These are phyloP conservation scores for Tagetes erecta DNA, from an alignment of 129 eudicot genomes.

Conservation along the genomic window DNA sequence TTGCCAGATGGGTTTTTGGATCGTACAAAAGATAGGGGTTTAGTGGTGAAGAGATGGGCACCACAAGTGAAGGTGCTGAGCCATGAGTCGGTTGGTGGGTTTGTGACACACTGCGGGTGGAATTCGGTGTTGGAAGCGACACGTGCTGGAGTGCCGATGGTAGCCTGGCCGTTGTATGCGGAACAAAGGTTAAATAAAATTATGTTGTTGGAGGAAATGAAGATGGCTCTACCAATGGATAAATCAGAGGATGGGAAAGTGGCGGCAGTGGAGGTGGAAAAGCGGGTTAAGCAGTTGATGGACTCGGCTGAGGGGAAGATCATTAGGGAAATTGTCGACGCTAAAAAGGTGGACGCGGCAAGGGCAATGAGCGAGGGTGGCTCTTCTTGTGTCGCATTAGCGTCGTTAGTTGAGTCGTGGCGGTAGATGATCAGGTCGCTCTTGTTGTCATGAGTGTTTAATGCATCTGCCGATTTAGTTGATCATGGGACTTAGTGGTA, in stretches of 20 bases:
- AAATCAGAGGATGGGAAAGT: not conserved
- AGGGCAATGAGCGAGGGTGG: constrained; percentile 6
- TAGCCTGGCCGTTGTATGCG: constrained; percentile 57
- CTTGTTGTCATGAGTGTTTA: not conserved
- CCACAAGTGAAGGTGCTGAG: constrained; percentile 60
- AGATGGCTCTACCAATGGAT: constrained; percentile 18
- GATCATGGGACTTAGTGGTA: too few relatives aligned
- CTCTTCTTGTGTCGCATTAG: constrained; percentile 7
- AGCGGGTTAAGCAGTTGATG: constrained; percentile 23
- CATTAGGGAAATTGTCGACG: constrained; percentile 7
- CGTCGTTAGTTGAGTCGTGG: not conserved
- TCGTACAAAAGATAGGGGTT: constrained; percentile 38
- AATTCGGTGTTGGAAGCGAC: constrained; percentile 61
- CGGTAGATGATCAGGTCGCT: not conserved
- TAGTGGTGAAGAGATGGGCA: constrained; percentile 60
- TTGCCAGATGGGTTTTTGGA: constrained; percentile 52
- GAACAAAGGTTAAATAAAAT: constrained; percentile 55
- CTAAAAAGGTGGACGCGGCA: not conserved
- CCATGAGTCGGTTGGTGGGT: constrained; percentile 48
- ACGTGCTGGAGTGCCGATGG: constrained; percentile 46
- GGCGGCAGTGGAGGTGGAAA: constrained; percentile 18
- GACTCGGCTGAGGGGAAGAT: constrained; percentile 13
- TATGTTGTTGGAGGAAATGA: constrained; percentile 46
- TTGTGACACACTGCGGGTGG: constrained; percentile 72
- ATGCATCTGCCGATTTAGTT: too few relatives aligned